Percentiles rank a stretch among this genome's conserved stretches.
phyloP scores from a whole-genome alignment of 1,139 yeast species.

The Nakaseomyces delphensis region DNA sequence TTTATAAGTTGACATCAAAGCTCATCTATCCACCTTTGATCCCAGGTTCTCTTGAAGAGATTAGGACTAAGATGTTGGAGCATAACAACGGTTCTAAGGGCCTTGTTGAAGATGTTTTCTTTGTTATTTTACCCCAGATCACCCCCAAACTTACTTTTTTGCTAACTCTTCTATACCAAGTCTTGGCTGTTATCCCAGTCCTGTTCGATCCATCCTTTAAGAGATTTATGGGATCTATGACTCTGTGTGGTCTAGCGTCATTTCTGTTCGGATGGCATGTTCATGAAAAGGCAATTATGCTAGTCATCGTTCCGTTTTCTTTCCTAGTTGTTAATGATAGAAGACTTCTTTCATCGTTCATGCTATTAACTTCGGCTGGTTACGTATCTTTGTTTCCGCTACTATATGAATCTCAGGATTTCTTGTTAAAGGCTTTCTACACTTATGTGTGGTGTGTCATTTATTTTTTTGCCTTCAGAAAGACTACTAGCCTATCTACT shows the following conservation, averaged over 20 bases:
- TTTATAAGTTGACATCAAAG: conserved; percentile 32
- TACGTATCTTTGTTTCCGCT: conserved; percentile 85
- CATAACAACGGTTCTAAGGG: conserved; percentile 65
- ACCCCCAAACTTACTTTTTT: conserved; percentile 70
- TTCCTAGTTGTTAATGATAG: conserved; percentile 67
- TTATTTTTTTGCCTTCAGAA: conserved; percentile 62
- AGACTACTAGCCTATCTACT: conserved; percentile 45
- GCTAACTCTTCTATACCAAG: conserved; percentile 73
- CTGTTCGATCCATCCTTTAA: conserved; percentile 66
- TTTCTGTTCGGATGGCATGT: conserved; percentile 98
- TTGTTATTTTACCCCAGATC: conserved; percentile 70
- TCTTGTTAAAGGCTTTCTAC: conserved; percentile 66
- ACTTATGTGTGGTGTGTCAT: conserved; percentile 82
- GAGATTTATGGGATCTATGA: conserved; percentile 73
- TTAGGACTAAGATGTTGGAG: conserved; percentile 22
- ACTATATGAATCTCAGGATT: conserved; percentile 71
- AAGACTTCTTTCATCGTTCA: conserved; percentile 59
- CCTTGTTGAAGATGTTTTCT: conserved; percentile 80
- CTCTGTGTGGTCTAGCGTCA: conserved; percentile 86
- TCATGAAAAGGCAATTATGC: conserved; percentile 89
- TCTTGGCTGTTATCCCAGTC: conserved; percentile 64
- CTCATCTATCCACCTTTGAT: conserved; percentile 24
- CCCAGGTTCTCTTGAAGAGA: conserved; percentile 27
- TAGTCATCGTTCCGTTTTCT: conserved; percentile 82
- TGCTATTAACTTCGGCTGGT: conserved; percentile 66